Conservation (phyloP, 805 yeast species). For the Kazachstania viticola region DNA sequence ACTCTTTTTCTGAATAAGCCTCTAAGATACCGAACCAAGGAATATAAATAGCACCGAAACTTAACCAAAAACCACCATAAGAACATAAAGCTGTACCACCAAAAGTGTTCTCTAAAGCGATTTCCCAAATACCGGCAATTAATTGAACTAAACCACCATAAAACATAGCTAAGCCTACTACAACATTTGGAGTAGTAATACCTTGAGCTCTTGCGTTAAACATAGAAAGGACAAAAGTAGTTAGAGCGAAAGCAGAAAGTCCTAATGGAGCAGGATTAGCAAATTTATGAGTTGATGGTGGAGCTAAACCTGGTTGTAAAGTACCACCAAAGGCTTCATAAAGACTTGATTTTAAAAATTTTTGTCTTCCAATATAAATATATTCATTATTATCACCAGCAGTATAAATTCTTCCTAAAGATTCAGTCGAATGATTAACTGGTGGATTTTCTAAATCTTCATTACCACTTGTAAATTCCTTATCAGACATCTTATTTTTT, state of each 20-base stretch:
- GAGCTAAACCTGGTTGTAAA: constrained; percentile 54
- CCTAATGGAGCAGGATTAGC: constrained; percentile 64
- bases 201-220: constrained; percentile 45
- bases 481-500: constrained; percentile 8
- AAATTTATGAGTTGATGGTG: constrained; percentile 46
- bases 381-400: constrained; percentile 46
- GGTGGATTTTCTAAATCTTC: constrained; percentile 6
- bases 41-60: constrained; percentile 48
- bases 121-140: constrained; percentile 57
- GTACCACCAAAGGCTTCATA: constrained; percentile 73
- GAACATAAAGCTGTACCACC: constrained; percentile 54
- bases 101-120: constrained; percentile 52
- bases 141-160: constrained; percentile 55
- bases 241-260: constrained; percentile 46
- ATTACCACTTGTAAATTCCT: constrained; percentile 6
- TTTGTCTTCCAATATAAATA: constrained; percentile 60
- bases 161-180: constrained; percentile 46
- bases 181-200: constrained; percentile 38
- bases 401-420: constrained; percentile 22
- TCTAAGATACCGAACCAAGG: constrained; percentile 47
- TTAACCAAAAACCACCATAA: constrained; percentile 62
- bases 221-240: constrained; percentile 50
- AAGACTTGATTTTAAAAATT: constrained; percentile 50
- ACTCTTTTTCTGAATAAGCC: constrained; percentile 35
- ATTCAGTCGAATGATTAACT: constrained; percentile 2